Percentiles rank a stretch among this genome's conserved stretches.
Evolutionary conservation across 441 rosid genomes (phyloP).

Genomic region (Syzygium syzygioides): DNA sequence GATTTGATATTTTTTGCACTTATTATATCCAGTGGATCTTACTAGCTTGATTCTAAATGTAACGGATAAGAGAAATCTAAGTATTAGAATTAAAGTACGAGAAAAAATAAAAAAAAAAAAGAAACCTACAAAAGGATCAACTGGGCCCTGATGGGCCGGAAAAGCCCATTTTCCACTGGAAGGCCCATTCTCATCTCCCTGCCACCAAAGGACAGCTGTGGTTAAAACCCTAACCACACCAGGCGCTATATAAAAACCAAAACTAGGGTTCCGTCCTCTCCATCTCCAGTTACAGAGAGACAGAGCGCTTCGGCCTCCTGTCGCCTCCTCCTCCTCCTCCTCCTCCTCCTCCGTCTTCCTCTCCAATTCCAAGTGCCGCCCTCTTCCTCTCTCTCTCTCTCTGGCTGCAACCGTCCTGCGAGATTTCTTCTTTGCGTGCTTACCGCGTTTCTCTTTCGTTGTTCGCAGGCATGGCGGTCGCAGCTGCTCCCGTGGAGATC

Average conservation of each 20-base stretch:
- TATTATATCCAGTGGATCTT: neutral
- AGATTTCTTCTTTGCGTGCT: neutral
- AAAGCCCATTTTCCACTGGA: neutral
- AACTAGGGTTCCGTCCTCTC: neutral
- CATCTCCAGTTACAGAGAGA: neutral
- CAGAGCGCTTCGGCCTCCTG: neutral
- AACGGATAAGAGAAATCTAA: neutral
- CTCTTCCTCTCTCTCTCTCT: neutral
- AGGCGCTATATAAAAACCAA: neutral
- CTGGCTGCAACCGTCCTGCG: neutral
- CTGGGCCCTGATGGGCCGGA: neutral
- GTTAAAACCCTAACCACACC: neutral
- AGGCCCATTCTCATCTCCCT: neutral
- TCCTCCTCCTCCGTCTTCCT: neutral
- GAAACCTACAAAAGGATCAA: neutral
- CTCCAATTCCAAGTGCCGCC: neutral
- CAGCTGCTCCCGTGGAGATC: constrained; percentile 3
- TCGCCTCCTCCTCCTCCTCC: neutral
- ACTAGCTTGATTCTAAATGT: neutral
- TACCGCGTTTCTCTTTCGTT: neutral
- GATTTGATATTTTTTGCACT: accelerated
- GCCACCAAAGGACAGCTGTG: neutral
- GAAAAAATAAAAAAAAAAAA: no score
- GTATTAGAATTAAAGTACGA: neutral
- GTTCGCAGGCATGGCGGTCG: constrained; percentile 31